Base-by-base conservation (phyloP, 441 rosid genomes). In the Erodium texanum region DNA sequence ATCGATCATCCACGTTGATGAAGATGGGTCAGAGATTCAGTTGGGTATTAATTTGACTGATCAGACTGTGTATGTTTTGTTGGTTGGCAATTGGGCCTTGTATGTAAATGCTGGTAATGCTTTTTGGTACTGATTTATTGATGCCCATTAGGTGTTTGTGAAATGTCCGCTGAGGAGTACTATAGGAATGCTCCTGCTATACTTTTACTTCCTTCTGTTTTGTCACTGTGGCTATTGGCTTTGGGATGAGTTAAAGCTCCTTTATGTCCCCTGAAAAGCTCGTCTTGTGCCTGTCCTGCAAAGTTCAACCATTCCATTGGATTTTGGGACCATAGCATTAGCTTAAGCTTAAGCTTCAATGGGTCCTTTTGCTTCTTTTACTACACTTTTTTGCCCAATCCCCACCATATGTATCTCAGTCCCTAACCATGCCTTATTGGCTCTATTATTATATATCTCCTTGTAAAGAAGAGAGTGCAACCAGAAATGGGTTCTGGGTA, bases 191-290 rank as follows among this genome's bases (percentile, higher is more conserved):
- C 24, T 56, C 24, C 64, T 61, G 7, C 64, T 38, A 14, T 66
- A 34, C 43, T 41, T 15, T 62, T 72, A 45, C 27, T 64, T 24
- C 70, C 14, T n/a, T 27, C 58, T 74, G 78, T 59, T 50, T 69
- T 59, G 80, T 76, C 74, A 50, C 78, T 64, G 66, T 76, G 65
- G 64, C 24, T 38, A 24, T 61, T 61, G 27, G 76, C 75, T 70
- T 76, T 70, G 80, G 78, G 76, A 64, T 52, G 73, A 61, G 80
- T 67, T 72, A 76, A 76, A 79, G 78, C 48, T 79, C 72, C 74
- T 67, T 66, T 69, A 59, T 69, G 75, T 43, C 66, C 74, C 61
- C 74, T 70, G 72, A 58, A 68, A 72, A 66, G 68, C 65, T 67
- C 34, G 64, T 69, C 69, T 20, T 2, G 66, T 68, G 66, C 68